Evolutionary conservation across 148 eudicot genomes (phyloP).

Genomic region (Dianthus caryophyllus): DNA sequence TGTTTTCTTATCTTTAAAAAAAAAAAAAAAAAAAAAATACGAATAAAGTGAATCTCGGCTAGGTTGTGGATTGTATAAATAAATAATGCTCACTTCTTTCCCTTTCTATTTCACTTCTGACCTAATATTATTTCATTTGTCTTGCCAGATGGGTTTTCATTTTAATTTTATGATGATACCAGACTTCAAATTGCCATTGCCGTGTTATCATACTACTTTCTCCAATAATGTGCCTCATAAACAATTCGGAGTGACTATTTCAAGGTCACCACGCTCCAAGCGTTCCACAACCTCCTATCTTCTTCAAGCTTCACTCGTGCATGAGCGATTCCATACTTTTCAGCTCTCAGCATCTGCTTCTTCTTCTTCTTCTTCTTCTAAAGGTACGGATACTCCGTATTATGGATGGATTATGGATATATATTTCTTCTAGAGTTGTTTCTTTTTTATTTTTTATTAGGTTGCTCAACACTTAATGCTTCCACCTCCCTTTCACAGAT

Average conservation of each 20-base stretch:
- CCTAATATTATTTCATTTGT: background rate
- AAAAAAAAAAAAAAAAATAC: too few relatives aligned
- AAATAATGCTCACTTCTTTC: too few relatives aligned
- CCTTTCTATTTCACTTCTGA: too few relatives aligned
- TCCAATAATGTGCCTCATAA: slow-evolving; percentile 38
- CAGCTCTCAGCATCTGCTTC: slow-evolving; percentile 32
- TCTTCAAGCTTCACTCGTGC: slow-evolving; percentile 31
- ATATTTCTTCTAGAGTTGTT: slow-evolving; percentile 9
- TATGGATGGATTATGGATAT: background rate
- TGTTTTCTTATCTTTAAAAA: too few relatives aligned
- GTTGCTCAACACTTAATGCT: slow-evolving; percentile 83
- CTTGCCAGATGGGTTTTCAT: slow-evolving; percentile 36
- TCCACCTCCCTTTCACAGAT: slow-evolving; percentile 79
- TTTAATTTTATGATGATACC: slow-evolving; percentile 34
- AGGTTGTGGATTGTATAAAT: too few relatives aligned
- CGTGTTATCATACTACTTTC: slow-evolving; percentile 41
- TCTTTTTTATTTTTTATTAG: slow-evolving; percentile 20
- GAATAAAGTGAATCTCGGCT: too few relatives aligned
- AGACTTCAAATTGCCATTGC: slow-evolving; percentile 51
- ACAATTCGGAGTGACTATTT: slow-evolving; percentile 28
- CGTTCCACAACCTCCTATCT: slow-evolving; percentile 29
- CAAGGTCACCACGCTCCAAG: slow-evolving; percentile 30
- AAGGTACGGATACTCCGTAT: slow-evolving; percentile 49
- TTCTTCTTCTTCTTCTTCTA: slow-evolving; percentile 34
- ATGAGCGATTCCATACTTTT: slow-evolving; percentile 28